Evolutionary conservation across 495 filamentous ascomycete genomes (phyloP), one percentile per base, ranked within the genome.

Genomic region (Parmelia sp.): DNA sequence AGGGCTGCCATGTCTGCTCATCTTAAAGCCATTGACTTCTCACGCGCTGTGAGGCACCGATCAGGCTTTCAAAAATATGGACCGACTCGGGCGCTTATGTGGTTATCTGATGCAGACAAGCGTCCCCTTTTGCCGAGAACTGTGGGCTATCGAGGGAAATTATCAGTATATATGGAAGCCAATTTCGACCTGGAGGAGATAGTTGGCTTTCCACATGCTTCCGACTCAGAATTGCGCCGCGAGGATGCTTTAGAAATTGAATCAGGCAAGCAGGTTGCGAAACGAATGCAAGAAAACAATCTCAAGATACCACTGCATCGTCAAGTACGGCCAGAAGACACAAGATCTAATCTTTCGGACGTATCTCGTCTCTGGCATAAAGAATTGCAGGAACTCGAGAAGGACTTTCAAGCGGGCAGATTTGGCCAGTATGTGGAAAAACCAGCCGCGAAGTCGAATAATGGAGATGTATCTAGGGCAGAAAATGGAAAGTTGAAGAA

Each of bases 41-140:
- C 72, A 63, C 69, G 57, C 36, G 27, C 35, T 7, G 75, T 83
- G 55, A 74, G 78, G 58, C 62, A 67, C 6, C 68, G 74, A 23
- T 64, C 70, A 3, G 71, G 82, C 23, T 83, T 88, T 60, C 86
- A 89, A 55, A 75, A 71, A 25, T 86, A 85, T 65, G 87, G 91
- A 12, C 80, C 83, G 10, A 86, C 93, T 11, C 83, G 91, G 59
- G 83, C 92, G 75, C 75, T 96, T 5, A 66, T 89, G 35, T 87
- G 88, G 82, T 57, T 82, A 8, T 71, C 74, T 0, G 71, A 82
- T 37, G 65, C 73, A 0, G 86, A 89, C 29, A 82, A 78, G 56
- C 63, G 68, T 1, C 19, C 60, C 3, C 47, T 81, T 9, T 42
- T 86, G 6, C 89, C 91, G 1, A 82, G 81, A 35, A 74, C 70